phyloP scores from a whole-genome alignment of 441 rosid species.

The Macaranga tanarius region DNA sequence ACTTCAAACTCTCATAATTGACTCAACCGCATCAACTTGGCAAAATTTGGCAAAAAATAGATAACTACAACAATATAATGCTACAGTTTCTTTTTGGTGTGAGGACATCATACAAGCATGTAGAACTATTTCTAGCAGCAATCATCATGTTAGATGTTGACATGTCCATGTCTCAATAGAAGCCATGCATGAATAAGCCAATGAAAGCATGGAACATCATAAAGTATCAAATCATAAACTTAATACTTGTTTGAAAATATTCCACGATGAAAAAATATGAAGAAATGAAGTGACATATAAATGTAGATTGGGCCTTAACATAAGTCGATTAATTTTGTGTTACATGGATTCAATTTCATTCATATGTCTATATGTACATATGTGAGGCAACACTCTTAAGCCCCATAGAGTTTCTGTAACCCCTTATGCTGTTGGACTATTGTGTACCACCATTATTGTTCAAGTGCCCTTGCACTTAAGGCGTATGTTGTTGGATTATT shows the following conservation, averaged over 20 bases:
- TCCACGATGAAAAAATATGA: no score
- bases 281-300: no score
- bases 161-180: neutral
- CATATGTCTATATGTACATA: no score
- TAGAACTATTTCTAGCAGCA: neutral
- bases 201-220: neutral
- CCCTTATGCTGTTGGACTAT: no score
- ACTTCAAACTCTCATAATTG: slow-evolving; percentile 10
- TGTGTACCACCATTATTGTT: no score
- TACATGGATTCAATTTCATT: no score
- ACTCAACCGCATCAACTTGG: neutral
- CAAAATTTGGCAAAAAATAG: neutral
- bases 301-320: no score
- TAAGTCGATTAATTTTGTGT: no score
- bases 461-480: no score
- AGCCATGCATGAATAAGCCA: neutral
- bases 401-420: no score
- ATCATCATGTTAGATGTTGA: neutral
- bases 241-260: neutral
- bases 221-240: neutral
- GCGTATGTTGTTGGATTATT: no score
- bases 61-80: neutral
- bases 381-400: no score
- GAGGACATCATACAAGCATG: neutral
- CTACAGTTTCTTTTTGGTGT: neutral